Evolutionary conservation across 2,329 filamentous ascomycete genomes (phyloP).

Genomic region (Cladorrhinum sp.): DNA sequence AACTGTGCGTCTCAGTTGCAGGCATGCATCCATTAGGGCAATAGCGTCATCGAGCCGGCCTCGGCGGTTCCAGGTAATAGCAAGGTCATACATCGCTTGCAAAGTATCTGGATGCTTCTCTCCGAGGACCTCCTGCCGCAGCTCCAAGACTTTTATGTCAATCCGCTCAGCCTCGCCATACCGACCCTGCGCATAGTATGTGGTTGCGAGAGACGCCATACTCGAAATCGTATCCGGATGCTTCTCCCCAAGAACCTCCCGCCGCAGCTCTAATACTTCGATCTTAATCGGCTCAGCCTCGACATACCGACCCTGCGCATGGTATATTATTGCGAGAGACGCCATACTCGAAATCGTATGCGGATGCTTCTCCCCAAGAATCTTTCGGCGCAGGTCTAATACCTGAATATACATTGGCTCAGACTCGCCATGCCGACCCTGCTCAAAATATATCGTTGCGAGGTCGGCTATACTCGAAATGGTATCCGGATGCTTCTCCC

Average conservation of each 20-base stretch:
- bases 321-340: too few relatives aligned
- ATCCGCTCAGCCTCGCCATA: not conserved
- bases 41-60: not conserved
- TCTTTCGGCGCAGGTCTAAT: too few relatives aligned
- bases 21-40: too few relatives aligned
- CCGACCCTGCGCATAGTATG: not conserved
- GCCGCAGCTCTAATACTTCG: not conserved
- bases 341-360: too few relatives aligned
- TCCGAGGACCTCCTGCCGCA: not conserved
- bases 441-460: too few relatives aligned
- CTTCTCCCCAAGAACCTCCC: constrained; percentile 1
- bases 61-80: constrained; percentile 5
- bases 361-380: too few relatives aligned
- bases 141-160: not conserved
- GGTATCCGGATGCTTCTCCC: constrained; percentile 19
- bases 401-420: too few relatives aligned
- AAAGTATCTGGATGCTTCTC: constrained; percentile 22
- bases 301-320: not conserved
- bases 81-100: constrained; percentile 25
- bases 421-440: too few relatives aligned
- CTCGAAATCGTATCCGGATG: not conserved
- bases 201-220: not conserved
- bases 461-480: too few relatives aligned
- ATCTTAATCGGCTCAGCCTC: not conserved
- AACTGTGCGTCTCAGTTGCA: too few relatives aligned